phyloP scores from a whole-genome alignment of 129 eudicot genomes.

The Apium graveolens region DNA sequence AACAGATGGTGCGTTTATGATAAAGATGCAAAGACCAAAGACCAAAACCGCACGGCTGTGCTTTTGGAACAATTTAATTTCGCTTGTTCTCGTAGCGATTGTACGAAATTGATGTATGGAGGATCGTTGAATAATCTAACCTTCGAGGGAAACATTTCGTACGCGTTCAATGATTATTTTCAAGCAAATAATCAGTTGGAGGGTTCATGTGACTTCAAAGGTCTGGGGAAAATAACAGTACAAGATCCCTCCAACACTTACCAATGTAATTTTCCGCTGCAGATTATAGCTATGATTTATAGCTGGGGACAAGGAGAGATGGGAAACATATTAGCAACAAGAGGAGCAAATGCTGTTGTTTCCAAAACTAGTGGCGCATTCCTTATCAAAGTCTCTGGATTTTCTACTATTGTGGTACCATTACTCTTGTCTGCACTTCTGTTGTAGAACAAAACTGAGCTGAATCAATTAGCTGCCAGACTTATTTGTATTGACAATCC shows the following conservation, averaged over 20 bases:
- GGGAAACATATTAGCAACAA: conserved; percentile 4
- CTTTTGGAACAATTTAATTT: neutral
- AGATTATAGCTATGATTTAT: neutral
- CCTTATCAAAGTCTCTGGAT: neutral
- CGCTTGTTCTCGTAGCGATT: conserved; percentile 11
- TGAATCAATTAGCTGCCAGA: neutral
- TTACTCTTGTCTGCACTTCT: neutral
- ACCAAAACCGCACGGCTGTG: neutral
- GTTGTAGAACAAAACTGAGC: neutral
- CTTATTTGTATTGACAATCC: neutral
- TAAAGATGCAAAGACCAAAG: neutral
- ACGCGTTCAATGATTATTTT: conserved; percentile 20
- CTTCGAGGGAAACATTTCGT: conserved; percentile 4
- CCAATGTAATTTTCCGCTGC: neutral
- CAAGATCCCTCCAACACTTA: neutral
- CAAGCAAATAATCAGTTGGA: neutral
- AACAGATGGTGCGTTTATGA: conserved; percentile 18
- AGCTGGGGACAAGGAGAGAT: conserved; percentile 10
- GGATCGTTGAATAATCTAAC: conserved; percentile 11
- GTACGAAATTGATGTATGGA: conserved; percentile 14
- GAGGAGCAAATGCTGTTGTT: neutral
- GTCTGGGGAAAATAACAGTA: neutral
- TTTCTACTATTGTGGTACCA: neutral
- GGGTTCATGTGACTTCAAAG: neutral
- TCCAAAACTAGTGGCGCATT: neutral